Base-by-base conservation (phyloP, 2,329 filamentous ascomycete species). In the Kalaharituber pfeilii region DNA sequence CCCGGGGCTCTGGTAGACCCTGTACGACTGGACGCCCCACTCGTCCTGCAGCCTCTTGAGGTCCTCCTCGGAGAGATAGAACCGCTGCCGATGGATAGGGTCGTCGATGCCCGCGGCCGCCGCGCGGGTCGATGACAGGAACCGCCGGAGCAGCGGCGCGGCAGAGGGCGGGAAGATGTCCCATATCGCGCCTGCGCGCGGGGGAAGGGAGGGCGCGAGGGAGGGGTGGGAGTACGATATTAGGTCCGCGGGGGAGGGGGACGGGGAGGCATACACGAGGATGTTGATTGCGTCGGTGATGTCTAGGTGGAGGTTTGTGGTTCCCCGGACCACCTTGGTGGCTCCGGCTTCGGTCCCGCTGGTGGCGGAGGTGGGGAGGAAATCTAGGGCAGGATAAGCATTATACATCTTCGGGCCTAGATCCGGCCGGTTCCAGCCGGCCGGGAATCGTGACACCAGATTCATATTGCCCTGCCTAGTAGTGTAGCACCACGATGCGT, bases 391-490 rank as follows among this genome's bases (percentile, higher is more conserved):
- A 2, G 63, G 63, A 52, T 62, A 63, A 11, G 63, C 63, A 44
- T 63, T 62, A 28, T 65, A 65, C 63, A 65, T 65, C 51, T 65
- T 65, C 6, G 63, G 63, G 9, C 63, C 63, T 2, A 65, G 57
- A 33, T 65, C 63, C 1, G 63, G 63, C 25, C 56, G 57, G 26
- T 60, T 61, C 26, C 57, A 62, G 5, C 36, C 51, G 24, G 56
- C 28, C 1, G 58, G 62, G 9, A 64, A 61, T 3, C 29, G 25
- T 5, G 61, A 60, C 2, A 56, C 57, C 7, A 65, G 56, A 45
- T 65, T 65, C 18, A 62, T 54, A 5, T 51, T 25, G 6, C 62
- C 63, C 18, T 57, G 50, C 5, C 62, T 59, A 5, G 53, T 59
- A 15, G 63, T 60, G 53, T 64, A 60, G 26, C 33, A 13, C 33